Evolutionary conservation across 805 yeast species (phyloP), one percentile per base, ranked within the genome.

Genomic region (Naumovozyma dairenensis): DNA sequence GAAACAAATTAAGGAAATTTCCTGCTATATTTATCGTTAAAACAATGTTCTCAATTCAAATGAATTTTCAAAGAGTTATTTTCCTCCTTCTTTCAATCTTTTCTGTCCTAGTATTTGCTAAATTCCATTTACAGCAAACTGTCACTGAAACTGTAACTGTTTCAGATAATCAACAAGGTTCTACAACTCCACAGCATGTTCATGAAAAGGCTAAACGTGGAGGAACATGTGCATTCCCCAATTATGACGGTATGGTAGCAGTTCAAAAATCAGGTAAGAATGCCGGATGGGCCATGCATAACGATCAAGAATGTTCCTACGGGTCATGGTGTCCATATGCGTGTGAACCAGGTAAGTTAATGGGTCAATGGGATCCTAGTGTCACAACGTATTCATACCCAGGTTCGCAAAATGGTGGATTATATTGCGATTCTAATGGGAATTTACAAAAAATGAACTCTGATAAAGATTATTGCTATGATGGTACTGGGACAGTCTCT

Each of bases 311-410:
- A 24, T 85, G 96, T 59, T 56, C 75, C 4, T 66, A 79, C 17
- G 94, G 92, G n/a, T 60, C 66, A 20, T 86, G 77, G 71, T 85
- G 95, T 59, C 95, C 94, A 20, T 86, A 80, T 57, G 95, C 95
- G 13, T 85, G 96, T 55, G 76, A 85, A 13, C 81, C 94, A 26
- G 96, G 96, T 38, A 73, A 81, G 56, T 57, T 85, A 35, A 77
- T 80, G 79, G 82, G 77, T 20, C 96, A 85, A 59, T 85, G 94
- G 95, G 92, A 86, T 51, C 75, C 85, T 4, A 41, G 55, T 4
- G 80, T 77, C 24, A 82, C 82, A n/a, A 44, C 74, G 8, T 85
- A 84, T 62, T 46, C 77, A 5, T 80, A 80, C 54, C 93, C 94
- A 16, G 69, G 72, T 25, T 81, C 94, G 3, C 77, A 72, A 63